Evolutionary conservation across 2,329 filamentous ascomycete genomes (phyloP).

Genomic region (Ambrosiella beaveri): DNA sequence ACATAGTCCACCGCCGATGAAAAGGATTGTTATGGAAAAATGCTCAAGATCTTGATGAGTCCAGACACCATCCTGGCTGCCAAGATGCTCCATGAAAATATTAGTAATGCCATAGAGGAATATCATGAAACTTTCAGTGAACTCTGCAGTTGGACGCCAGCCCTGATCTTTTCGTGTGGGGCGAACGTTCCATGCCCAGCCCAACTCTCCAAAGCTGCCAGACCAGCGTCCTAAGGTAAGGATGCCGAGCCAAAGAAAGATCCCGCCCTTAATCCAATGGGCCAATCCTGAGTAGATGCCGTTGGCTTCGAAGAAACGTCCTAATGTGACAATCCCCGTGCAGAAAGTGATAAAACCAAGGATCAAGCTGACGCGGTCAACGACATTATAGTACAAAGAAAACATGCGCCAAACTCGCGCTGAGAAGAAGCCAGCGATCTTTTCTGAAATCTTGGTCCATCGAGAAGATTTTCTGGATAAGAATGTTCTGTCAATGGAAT

Average conservation of each 20-base stretch:
- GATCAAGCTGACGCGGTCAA: conserved; percentile 63
- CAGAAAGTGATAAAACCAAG: conserved; percentile 58
- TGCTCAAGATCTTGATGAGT: conserved; percentile 73
- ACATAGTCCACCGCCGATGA: conserved; percentile 77
- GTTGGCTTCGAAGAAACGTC: conserved; percentile 58
- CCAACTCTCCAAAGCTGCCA: conserved; percentile 74
- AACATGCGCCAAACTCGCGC: conserved; percentile 34
- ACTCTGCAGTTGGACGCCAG: conserved; percentile 69
- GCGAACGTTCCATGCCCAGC: conserved; percentile 89
- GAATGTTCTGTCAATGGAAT: background rate
- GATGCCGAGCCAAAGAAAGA: conserved; percentile 88
- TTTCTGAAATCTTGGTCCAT: conserved; percentile 2
- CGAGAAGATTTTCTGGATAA: background rate
- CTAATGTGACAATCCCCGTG: conserved; percentile 60
- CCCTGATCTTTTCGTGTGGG: conserved; percentile 38
- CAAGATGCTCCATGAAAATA: conserved; percentile 80
- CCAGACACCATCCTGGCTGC: conserved; percentile 54
- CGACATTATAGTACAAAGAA: conserved; percentile 40
- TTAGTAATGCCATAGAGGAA: conserved; percentile 81
- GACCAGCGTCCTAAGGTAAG: conserved; percentile 79
- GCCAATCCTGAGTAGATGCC: conserved; percentile 71
- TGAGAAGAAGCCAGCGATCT: conserved; percentile 2
- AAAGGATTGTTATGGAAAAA: conserved; percentile 79
- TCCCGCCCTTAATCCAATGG: conserved; percentile 84
- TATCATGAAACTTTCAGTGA: conserved; percentile 76